Evolutionary conservation across 192 early-diverging fungal species (phyloP), one percentile per base, ranked within the genome.

Genomic region (Helicostylum pulchrum): DNA sequence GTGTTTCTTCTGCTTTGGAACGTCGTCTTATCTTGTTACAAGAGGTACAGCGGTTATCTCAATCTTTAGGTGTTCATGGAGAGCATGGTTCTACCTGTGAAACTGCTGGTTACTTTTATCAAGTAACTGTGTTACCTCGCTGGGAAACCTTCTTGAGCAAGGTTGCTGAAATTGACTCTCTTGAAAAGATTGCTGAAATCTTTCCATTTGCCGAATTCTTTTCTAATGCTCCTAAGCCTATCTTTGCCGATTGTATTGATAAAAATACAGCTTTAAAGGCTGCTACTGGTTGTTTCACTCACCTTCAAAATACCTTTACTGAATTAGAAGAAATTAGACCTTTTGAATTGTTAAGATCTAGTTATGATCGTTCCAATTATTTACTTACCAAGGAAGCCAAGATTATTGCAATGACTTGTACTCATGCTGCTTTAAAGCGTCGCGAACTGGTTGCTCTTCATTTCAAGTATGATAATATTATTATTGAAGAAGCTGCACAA

Each of bases 401-500:
- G 61, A 94, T 99, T 20, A 90, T 98, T 58, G 96, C 95, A 21
- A 92, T 99, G 90, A 99, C 98, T 0, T 96, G 94, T 75, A 98
- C 95, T 0, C 92, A 99, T 67, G 95, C 94, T 11, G 92, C 96
- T 5, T 81, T 99, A 44, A 93, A 80, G 66, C 81, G 92, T 32
- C 78, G 84, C 2, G 96, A 98, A 71, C 76, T 99, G 7, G 80
- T 89, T n/a, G 72, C 78, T 12, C 80, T 98, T 39, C 92, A 94
- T 11, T 95, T 99, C 87, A 89, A 93, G 59, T 97, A 94, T 73
- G 93, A 98, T 66, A 94, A 84, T 51, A 87, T 99, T 15, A 81
- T 99, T 26, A 95, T 99, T 89, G 98, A 99, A 78, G 98, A 99
- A 72, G 88, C 94, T 0, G 96, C 92, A 11, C 95, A 98, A 71